Base-by-base conservation (phyloP, 495 filamentous ascomycete genomes). In the Talaromyces nanjingensis region DNA sequence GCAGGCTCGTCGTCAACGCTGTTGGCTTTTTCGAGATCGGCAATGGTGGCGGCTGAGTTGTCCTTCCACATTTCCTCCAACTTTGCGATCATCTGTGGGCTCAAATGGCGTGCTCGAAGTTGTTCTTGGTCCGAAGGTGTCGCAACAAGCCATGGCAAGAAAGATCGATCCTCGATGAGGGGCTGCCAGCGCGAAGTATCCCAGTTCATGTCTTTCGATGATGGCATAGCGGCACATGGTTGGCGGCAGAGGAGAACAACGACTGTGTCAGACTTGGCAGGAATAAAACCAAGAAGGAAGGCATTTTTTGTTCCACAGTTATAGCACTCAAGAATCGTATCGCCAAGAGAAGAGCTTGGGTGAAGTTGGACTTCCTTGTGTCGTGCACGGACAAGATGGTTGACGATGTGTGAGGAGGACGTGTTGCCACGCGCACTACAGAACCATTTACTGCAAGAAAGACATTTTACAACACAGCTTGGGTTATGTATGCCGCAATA, bases 201-300 rank as follows among this genome's bases (percentile, higher is more conserved):
- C 94, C 94, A 99, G 73, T 93, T 98, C 94, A 99, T 99, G 70
- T 98, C 94, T 77, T 99, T 99, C n/a, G 91, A 92, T 11, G 93
- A 96, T 4, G 91, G 89, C 80, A 89, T 92, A 34, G 96, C 86
- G 45, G 92, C 94, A 76, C 94, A 99, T 54, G 94, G 94, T 73
- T 98, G 94, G 33, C 94, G 91, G 75, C 94, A 99, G 8, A 99
- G 83, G 47, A 99, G 85, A 18, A 99, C 94, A 22, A 99, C 94
- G 22, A 99, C 94, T 0, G 94, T 97, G 68, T 99, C 94, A 2
- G 93, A 97, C 73, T 98, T 98, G 14, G 94, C 94, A n/a, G 94
- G 94, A 67, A 99, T 99, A 73, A 99, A 99, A 27, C 94, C 94
- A 12, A 99, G 89, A n/a, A 98, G 85, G 70, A 99, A 99, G 59